Conservation (phyloP, 305 asterid genomes). For the Caryopteris hybrid region DNA sequence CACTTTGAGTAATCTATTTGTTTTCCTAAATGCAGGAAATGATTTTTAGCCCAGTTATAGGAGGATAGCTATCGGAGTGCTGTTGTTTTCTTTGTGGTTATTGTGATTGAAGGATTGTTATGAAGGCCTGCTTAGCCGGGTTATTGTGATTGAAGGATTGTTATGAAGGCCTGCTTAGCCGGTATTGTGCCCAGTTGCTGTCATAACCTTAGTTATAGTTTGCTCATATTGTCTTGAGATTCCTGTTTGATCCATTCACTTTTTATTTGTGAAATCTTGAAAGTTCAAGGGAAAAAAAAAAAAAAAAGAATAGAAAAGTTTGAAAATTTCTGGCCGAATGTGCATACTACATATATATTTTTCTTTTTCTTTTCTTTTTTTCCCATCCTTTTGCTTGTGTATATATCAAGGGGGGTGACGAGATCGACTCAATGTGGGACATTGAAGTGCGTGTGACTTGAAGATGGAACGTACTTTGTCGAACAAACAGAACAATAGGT, state of each 20-base stretch:
- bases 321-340: background rate
- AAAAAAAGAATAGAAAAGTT: background rate
- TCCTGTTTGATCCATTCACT: constrained; percentile 16
- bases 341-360: constrained; percentile 7
- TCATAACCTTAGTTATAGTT: constrained; percentile 6
- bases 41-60: constrained; percentile 47
- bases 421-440: background rate
- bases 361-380: background rate
- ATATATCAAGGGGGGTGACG: constrained; percentile 2
- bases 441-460: background rate
- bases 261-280: constrained; percentile 1
- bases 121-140: background rate
- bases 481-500: background rate
- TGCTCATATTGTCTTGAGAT: constrained; percentile 14
- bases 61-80: constrained; percentile 27
- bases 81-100: constrained; percentile 2
- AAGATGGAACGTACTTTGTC: background rate
- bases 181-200: constrained; percentile 6
- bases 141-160: constrained; percentile 1
- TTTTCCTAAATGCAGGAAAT: constrained; percentile 61
- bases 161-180: background rate
- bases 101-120: constrained; percentile 2
- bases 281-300: background rate
- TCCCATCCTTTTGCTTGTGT: background rate
- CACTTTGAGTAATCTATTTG: constrained; percentile 2